phyloP scores from a whole-genome alignment of 163 green algal species.

The Scenedesmus sp. region DNA sequence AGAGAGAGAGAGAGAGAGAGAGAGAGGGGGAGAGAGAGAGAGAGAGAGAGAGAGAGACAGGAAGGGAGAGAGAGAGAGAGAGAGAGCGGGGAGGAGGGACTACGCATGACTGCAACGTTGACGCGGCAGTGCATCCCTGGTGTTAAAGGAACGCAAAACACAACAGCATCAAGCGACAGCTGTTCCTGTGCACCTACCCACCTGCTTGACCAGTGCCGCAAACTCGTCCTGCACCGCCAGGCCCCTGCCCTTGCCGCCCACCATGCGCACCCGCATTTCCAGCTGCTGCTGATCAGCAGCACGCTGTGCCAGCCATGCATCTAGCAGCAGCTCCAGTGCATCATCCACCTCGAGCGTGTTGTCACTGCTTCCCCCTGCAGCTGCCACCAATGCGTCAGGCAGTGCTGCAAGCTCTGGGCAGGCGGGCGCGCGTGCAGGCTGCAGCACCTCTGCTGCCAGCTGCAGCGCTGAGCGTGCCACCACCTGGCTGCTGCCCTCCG shows the following conservation, averaged over 20 bases:
- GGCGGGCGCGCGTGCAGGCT: neutral
- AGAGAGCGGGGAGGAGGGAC: too few relatives aligned
- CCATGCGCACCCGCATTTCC: neutral
- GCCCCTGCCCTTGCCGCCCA: neutral
- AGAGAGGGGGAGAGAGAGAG: too few relatives aligned
- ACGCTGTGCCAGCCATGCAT: slow-evolving; percentile 28
- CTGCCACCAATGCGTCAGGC: neutral
- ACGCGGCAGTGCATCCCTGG: too few relatives aligned
- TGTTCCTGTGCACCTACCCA: neutral
- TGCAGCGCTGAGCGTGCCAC: slow-evolving; percentile 12
- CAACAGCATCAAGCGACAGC: neutral
- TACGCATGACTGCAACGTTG: too few relatives aligned
- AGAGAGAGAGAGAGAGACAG: too few relatives aligned
- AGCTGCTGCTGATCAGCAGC: slow-evolving; percentile 40
- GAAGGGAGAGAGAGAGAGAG: too few relatives aligned
- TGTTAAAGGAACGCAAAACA: too few relatives aligned
- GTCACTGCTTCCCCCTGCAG: slow-evolving; percentile 40
- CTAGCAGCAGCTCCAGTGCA: slow-evolving; percentile 11
- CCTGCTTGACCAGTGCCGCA: slow-evolving; percentile 25
- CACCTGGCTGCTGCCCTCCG: slow-evolving; percentile 49
- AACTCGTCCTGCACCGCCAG: slow-evolving; percentile 27
- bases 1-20: too few relatives aligned
- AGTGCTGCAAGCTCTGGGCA: slow-evolving; percentile 6
- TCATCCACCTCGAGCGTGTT: slow-evolving; percentile 24
- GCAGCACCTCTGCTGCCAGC: slow-evolving; percentile 38